Conservation (phyloP, 495 filamentous ascomycete species). For the Trichoderma virens region DNA sequence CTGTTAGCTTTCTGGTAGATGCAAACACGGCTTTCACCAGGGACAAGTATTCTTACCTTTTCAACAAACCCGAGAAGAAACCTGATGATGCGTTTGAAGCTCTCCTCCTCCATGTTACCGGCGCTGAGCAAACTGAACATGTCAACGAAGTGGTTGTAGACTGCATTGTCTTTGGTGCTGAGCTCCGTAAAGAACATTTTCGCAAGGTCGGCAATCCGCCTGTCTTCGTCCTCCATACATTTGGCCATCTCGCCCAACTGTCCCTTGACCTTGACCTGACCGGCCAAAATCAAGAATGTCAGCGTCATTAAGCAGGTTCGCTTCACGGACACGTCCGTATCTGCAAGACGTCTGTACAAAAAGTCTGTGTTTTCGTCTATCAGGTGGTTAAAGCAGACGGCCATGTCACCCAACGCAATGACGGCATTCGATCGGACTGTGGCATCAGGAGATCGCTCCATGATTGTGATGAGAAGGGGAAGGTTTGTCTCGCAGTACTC, state of each 20-base stretch:
- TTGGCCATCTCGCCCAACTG: slow-evolving; percentile 99
- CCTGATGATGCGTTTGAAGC: slow-evolving; percentile 75
- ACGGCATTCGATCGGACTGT: slow-evolving; percentile 92
- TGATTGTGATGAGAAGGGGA: slow-evolving; percentile 91
- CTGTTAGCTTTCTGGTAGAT: slow-evolving; percentile 14
- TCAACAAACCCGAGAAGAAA: slow-evolving; percentile 95
- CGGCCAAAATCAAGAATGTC: slow-evolving; percentile 93
- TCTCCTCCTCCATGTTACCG: slow-evolving; percentile 76
- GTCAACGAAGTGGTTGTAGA: slow-evolving; percentile 99
- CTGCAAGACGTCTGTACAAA: slow-evolving; percentile 85
- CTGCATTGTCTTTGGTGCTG: slow-evolving; percentile 94
- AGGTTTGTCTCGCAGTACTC: slow-evolving; percentile 95
- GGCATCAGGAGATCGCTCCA: slow-evolving; percentile 84
- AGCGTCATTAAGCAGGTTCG: slow-evolving; percentile 97
- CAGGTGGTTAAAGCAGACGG: slow-evolving; percentile 97
- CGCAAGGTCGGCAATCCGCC: slow-evolving; percentile 83
- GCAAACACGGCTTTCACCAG: neutral
- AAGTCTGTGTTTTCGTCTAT: slow-evolving; percentile 99
- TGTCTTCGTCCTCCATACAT: slow-evolving; percentile 91
- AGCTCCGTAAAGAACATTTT: slow-evolving; percentile 99
- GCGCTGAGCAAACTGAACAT: slow-evolving; percentile 93
- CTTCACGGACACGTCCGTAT: slow-evolving; percentile 83
- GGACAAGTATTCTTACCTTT: slow-evolving; percentile 61
- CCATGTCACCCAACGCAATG: slow-evolving; percentile 96
- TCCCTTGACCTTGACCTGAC: slow-evolving; percentile 99